Evolutionary conservation across 805 yeast species (phyloP), one percentile per base, ranked within the genome.

Genomic region (Kazachstania viticola): DNA sequence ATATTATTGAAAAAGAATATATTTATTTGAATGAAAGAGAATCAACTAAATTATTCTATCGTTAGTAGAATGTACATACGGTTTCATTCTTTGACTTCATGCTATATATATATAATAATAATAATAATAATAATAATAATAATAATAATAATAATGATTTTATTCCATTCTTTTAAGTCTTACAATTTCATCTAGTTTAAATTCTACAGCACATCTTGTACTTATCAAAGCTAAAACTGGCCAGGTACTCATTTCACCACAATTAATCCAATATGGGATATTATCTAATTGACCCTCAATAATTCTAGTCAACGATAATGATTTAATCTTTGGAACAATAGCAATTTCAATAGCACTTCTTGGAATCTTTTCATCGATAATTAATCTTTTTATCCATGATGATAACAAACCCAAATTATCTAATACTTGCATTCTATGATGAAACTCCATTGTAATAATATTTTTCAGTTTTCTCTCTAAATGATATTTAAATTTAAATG

Each of bases 171-270:
- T 49, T 37, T 58, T 50, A 33, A 54, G 47, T 40, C 54, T 54
- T 71, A 81, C 46, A 72, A 69, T 52, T 18, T 79, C 83, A 51
- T 87, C 95, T 34, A 88, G 62, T 17, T 85, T 79, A 57, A 79
- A 83, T 61, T 88, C 98, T 33, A 88, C 79, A 1, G 87, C 75
- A 46, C 95, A 82, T 29, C 98, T 64, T 1, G 94, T 79, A 74
- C 85, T 77, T 19, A 91, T 63, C 23, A 85, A 61, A 0, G 95
- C 83, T 38, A 83, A 64, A 31, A 83, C 70, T 1, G 95, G 94
- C 97, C 97, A 91, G 2, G 85, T 84, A 27, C 94, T 79, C 40
- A 79, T 65, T 54, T 88, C 96, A 4, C 98, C 98, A 21, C 87
- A 83, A 32, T 70, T 61, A 11, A 85, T 74, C 94, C 96, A 88